Evolutionary conservation across 2,329 filamentous ascomycete genomes (phyloP).

Genomic region (Fusarium udum): DNA sequence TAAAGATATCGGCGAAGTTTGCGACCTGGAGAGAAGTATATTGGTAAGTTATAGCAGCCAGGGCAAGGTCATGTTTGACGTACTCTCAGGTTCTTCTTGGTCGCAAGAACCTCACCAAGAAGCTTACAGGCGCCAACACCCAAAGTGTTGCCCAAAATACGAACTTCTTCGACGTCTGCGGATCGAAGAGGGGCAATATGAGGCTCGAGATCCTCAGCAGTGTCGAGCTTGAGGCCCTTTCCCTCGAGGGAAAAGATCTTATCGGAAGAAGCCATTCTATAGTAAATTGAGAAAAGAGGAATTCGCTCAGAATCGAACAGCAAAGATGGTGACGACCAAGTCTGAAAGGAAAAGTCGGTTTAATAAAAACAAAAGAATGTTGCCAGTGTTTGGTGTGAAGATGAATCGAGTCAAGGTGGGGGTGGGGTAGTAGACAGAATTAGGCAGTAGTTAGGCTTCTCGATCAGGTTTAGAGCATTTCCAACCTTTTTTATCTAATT

Average conservation of each 20-base stretch:
- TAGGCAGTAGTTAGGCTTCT: slow-evolving; percentile 26
- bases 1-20: slow-evolving; percentile 98
- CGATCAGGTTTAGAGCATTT: slow-evolving; percentile 13
- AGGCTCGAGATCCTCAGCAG: slow-evolving; percentile 83
- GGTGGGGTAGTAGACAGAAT: slow-evolving; percentile 40
- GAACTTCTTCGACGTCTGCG: slow-evolving; percentile 85
- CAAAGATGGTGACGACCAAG: slow-evolving; percentile 20
- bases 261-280: slow-evolving; percentile 47
- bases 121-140: slow-evolving; percentile 88
- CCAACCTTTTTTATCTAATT: slow-evolving; percentile 9
- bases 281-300: slow-evolving; percentile 5
- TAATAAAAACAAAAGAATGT: slow-evolving; percentile 34
- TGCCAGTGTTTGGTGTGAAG: slow-evolving; percentile 28
- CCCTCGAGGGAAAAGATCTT: slow-evolving; percentile 91
- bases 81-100: slow-evolving; percentile 84
- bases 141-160: slow-evolving; percentile 89
- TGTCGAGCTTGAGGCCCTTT: slow-evolving; percentile 91
- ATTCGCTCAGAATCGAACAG: slow-evolving; percentile 11
- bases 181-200: slow-evolving; percentile 80
- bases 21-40: slow-evolving; percentile 64
- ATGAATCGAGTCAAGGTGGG: slow-evolving; percentile 39
- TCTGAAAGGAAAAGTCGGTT: slow-evolving; percentile 18
- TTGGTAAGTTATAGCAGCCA: not conserved
- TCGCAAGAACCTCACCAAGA: slow-evolving; percentile 82
- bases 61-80: slow-evolving; percentile 23